Conservation (phyloP, 208 protist species). For the Plasmodiophora brassicae region DNA sequence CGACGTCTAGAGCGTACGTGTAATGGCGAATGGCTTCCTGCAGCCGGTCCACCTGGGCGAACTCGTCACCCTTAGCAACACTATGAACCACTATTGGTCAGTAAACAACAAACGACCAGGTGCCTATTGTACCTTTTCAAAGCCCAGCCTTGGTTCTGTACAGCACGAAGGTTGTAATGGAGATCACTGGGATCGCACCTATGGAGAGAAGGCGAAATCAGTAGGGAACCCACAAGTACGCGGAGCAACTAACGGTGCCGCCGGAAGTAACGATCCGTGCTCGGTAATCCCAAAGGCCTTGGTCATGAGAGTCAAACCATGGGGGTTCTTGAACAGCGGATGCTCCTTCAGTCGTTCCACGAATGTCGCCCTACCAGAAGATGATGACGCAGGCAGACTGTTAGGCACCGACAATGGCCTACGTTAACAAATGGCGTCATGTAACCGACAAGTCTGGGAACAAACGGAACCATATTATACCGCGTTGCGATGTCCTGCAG, state of each 20-base stretch:
- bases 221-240: background rate
- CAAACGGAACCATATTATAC: background rate
- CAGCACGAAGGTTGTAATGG: constrained; percentile 15
- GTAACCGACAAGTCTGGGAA: background rate
- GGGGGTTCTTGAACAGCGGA: constrained; percentile 5
- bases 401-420: too few relatives aligned
- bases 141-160: background rate
- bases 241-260: background rate
- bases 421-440: too few relatives aligned
- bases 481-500: background rate
- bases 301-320: background rate
- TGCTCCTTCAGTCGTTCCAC: background rate
- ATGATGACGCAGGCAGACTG: background rate
- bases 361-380: background rate
- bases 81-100: too few relatives aligned
- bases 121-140: background rate
- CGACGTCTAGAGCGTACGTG: background rate
- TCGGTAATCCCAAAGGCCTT: constrained; percentile 6
- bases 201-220: background rate
- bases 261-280: background rate
- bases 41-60: background rate
- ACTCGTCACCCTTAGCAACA: background rate
- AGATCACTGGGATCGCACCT: background rate
- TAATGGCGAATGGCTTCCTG: background rate
- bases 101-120: too few relatives aligned